A percentile compares a stretch with the other conserved stretches of the same genome.
Evolutionary conservation across 768 basidiomycete genomes (phyloP).

Genomic region (Pleurotus platypus): DNA sequence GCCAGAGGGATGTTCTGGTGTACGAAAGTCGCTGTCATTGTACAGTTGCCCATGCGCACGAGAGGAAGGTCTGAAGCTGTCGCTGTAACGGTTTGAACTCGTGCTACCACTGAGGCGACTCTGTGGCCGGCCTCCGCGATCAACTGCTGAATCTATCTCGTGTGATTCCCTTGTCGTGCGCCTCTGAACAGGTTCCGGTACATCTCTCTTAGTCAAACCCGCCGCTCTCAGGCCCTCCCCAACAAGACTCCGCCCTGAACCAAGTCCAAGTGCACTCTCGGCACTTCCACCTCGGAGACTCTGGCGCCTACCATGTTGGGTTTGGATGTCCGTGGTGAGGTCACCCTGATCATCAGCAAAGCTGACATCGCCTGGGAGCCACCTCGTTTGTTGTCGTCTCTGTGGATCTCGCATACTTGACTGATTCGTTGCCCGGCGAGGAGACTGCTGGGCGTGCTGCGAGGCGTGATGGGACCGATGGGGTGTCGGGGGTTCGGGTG

Average conservation of each 20-base stretch:
- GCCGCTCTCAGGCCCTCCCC: slow-evolving; percentile 71
- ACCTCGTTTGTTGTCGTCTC: slow-evolving; percentile 47
- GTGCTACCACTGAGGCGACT: slow-evolving; percentile 1
- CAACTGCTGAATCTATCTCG: neutral
- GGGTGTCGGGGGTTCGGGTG: slow-evolving; percentile 1
- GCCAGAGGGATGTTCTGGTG: slow-evolving; percentile 16
- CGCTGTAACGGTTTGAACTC: neutral
- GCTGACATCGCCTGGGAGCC: slow-evolving; percentile 46
- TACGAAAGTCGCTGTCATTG: neutral
- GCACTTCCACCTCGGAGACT: slow-evolving; percentile 63
- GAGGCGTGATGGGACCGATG: slow-evolving; percentile 2
- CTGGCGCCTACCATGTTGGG: slow-evolving; percentile 43
- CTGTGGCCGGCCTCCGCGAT: neutral
- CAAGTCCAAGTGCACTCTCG: slow-evolving; percentile 54
- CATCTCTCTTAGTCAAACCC: slow-evolving; percentile 46
- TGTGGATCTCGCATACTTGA: slow-evolving; percentile 46
- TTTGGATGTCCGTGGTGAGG: neutral
- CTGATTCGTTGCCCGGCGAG: slow-evolving; percentile 18
- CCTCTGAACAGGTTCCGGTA: slow-evolving; percentile 14
- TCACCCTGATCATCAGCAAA: slow-evolving; percentile 1
- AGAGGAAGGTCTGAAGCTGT: neutral
- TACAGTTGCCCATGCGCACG: neutral
- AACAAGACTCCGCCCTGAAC: slow-evolving; percentile 50
- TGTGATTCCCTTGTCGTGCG: slow-evolving; percentile 6
- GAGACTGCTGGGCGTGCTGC: slow-evolving; percentile 9